Conservation (phyloP, 371 early-diverging fungal species). For the Vairimorpha ceranae region DNA sequence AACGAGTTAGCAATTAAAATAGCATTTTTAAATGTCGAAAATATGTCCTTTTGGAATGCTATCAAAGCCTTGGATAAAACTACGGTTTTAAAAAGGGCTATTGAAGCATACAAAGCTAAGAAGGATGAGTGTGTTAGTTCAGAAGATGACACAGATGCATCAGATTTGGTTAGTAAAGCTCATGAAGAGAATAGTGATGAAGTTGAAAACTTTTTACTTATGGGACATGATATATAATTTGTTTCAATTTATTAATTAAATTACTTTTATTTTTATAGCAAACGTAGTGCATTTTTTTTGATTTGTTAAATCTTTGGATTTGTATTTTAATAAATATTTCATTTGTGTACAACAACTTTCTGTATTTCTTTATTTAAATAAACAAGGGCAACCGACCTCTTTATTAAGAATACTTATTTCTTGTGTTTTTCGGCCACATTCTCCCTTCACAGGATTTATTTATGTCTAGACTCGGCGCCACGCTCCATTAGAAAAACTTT, state of each 20-base stretch:
- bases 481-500: no score
- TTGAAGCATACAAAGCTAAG: slow-evolving; percentile 67
- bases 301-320: no score
- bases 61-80: slow-evolving; percentile 64
- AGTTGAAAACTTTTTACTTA: background rate
- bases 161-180: slow-evolving; percentile 33
- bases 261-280: background rate
- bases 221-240: background rate
- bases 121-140: slow-evolving; percentile 46
- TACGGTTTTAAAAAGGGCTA: slow-evolving; percentile 67
- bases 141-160: slow-evolving; percentile 49
- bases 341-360: no score
- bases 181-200: slow-evolving; percentile 17
- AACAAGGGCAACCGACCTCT: no score
- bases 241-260: background rate
- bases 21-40: slow-evolving; percentile 66
- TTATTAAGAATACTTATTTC: no score
- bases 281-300: background rate
- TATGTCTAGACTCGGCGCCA: no score
- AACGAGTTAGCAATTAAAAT: slow-evolving; percentile 70
- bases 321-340: no score
- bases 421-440: no score
- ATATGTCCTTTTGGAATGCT: slow-evolving; percentile 65
- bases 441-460: no score
- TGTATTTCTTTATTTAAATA: no score